Evolutionary conservation across 2,329 filamentous ascomycete genomes (phyloP).

Genomic region (Fusarium sp.): DNA sequence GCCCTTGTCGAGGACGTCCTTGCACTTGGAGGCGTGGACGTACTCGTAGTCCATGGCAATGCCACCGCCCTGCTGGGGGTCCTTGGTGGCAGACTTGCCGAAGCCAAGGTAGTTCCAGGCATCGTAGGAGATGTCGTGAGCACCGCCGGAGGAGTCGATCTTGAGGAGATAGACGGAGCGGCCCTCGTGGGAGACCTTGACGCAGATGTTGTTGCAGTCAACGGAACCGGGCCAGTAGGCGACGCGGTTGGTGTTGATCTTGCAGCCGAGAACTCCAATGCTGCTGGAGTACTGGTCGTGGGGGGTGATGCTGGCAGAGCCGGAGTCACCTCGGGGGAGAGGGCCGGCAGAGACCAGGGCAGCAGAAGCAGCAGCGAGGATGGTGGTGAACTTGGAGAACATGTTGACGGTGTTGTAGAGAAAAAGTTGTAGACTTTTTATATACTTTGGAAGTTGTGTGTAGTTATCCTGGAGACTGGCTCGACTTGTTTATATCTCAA

Average conservation of each 20-base stretch:
- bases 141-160: constrained; percentile 64
- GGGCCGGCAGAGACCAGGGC: constrained; percentile 42
- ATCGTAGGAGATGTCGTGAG: constrained; percentile 67
- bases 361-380: constrained; percentile 44
- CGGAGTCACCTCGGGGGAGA: constrained; percentile 37
- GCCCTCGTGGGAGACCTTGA: constrained; percentile 58
- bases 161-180: constrained; percentile 65
- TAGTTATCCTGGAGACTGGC: constrained; percentile 35
- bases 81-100: constrained; percentile 56
- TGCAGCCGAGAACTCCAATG: constrained; percentile 66
- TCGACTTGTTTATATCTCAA: constrained; percentile 40
- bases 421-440: constrained; percentile 20
- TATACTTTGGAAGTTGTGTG: constrained; percentile 1
- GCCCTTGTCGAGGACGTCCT: constrained; percentile 56
- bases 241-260: constrained; percentile 66
- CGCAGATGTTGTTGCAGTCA: constrained; percentile 64
- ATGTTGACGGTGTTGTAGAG: constrained; percentile 34
- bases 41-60: constrained; percentile 60
- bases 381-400: constrained; percentile 43
- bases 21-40: constrained; percentile 58
- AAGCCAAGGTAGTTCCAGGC: constrained; percentile 67
- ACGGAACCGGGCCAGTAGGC: constrained; percentile 66
- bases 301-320: constrained; percentile 56
- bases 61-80: constrained; percentile 58
- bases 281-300: constrained; percentile 65